Conservation (phyloP, 2,329 filamentous ascomycete species). For the Colletotrichum sublineola region DNA sequence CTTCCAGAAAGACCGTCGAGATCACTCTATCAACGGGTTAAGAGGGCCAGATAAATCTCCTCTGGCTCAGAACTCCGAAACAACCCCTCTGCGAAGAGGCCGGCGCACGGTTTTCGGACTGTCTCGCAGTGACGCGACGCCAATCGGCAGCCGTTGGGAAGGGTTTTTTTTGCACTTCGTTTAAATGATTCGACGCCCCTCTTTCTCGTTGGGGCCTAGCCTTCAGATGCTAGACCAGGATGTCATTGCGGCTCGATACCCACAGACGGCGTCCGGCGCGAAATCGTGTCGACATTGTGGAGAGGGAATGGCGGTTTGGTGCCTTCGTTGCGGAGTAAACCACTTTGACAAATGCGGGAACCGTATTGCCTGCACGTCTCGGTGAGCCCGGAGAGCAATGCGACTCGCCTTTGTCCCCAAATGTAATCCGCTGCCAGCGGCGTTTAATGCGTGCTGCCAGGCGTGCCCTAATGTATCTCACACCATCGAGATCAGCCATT, state of each 20-base stretch:
- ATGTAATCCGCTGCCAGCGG: background rate
- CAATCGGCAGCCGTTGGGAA: background rate
- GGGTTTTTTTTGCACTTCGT: constrained; percentile 8
- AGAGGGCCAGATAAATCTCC: background rate
- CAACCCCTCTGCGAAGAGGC: background rate
- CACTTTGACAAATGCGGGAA: background rate
- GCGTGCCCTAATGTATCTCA: background rate
- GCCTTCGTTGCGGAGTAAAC: background rate
- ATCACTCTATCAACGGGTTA: background rate
- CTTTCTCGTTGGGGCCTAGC: constrained; percentile 15
- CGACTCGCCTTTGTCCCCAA: background rate
- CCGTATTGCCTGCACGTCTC: constrained; percentile 3
- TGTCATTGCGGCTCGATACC: constrained; percentile 18
- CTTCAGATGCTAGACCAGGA: background rate
- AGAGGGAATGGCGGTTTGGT: background rate
- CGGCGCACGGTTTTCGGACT: constrained; percentile 2
- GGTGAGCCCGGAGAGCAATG: constrained; percentile 8
- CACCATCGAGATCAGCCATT: background rate
- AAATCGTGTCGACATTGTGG: constrained; percentile 25
- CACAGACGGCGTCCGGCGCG: constrained; percentile 12
- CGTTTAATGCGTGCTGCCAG: background rate
- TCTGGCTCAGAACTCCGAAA: constrained; percentile 1
- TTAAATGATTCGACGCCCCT: constrained; percentile 16
- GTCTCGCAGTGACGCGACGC: constrained; percentile 26
- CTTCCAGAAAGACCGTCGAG: background rate